Evolutionary conservation across 1,284 basidiomycete species (phyloP), one percentile per base, ranked within the genome.

Genomic region (Trametes sp.): DNA sequence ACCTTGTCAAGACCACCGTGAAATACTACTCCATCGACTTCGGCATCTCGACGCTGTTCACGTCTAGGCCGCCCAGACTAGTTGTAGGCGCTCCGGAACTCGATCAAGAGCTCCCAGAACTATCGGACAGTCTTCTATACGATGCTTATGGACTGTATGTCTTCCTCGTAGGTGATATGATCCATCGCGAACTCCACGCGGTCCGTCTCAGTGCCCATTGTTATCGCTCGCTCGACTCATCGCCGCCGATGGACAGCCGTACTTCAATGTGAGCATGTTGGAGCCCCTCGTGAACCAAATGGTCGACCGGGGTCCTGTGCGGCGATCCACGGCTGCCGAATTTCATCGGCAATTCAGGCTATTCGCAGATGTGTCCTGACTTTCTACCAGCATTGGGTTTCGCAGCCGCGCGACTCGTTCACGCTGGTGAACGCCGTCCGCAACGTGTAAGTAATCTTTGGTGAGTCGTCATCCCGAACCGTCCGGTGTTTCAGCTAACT

Each of bases 11-110:
- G 8, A 23, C 19, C 3, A 54, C 62, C 0, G 65, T 73, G 24
- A 67, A 57, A 19, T 75, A 75, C 57, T 74, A 70, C 48, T 69
- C 72, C 54, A 71, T 71, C 28, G 72, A 74, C 55, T 75, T 74
- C 23, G 70, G 71, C 5, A 64, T 73, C 5, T 73, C 73, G 2
- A 54, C 64, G 11, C 38, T 36, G 0, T 71, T 68, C 50, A 9
- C 33, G 1, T 38, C 51, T 0, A 59, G 53, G 7, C 23, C 42
- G 13, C 23, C 57, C n/a, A 62, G 28, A 23, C 44, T 54, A 1
- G 67, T 58, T 2, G 7, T 60, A 2, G 65, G 64, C 0, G 45
- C 16, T 1, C 19, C 53, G 8, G 73, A 73, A 1, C 56, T 69
- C 9, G 72, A 74, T 24, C 45, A 65, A 36, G 64, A 69, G 4